Base-by-base conservation (phyloP, 1,284 basidiomycete genomes). In the Ganoderma lingzhi region DNA sequence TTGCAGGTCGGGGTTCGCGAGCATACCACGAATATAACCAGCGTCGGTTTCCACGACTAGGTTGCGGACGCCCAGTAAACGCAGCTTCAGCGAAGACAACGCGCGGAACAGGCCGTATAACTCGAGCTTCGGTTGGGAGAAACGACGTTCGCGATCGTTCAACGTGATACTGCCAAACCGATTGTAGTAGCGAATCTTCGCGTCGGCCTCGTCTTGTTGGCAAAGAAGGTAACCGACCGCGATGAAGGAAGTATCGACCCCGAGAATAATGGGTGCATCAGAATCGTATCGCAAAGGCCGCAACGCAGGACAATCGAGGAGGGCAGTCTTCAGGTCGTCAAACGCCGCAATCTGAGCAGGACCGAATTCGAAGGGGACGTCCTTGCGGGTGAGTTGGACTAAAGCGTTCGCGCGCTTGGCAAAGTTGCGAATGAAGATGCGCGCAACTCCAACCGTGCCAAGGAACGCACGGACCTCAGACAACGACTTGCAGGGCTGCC, bases 21-120 rank as follows among this genome's bases (percentile, higher is more conserved):
- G 72, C 84, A 85, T 85, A 0, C 82, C 83, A 41, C 81, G 78
- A 48, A 86, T 81, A 64, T 83, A 84, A 9, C 75, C 72, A 0
- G 82, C 82, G 64, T 85, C 83, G 0, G 82, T 78, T 67, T 85
- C 81, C 0, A 85, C 76, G 3, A 76, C 60, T 0, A 85, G 74
- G 9, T 81, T 81, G 5, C 72, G 65, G 0, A 82, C 65, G 0
- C 83, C 82, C 14, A 83, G 76, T 3, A 58, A 30, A 70, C 68
- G 30, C 72, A 69, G 0, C 74, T 72, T 5, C 3, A 23, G 23
- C 23, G 23, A 23, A 23, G 23, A 23, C 23, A 23, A 23, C 23
- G 23, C 23, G 23, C 23, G 23, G 23, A 23, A 23, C 23, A 23
- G 23, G 23, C 23, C 23, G 23, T 23, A 23, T 23, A 23, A 23